Evolutionary conservation across 345 rosid species (phyloP).

Genomic region (Leavenworthia alabamica): DNA sequence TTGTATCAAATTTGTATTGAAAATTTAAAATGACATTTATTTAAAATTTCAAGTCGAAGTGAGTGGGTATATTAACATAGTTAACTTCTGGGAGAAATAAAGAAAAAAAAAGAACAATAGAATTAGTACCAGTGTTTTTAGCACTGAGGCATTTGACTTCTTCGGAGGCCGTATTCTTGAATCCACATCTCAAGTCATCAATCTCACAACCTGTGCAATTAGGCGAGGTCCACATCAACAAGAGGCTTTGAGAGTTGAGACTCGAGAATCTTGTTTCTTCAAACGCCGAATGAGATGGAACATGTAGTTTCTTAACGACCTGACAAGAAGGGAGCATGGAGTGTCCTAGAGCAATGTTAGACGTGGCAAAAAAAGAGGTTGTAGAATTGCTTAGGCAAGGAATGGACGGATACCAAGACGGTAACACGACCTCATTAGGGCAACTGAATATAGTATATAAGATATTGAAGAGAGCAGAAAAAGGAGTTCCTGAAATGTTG

Average conservation of each 20-base stretch:
- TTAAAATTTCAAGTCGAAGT: too few species aligned
- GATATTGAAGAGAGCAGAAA: constrained; percentile 20
- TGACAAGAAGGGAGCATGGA: constrained; percentile 37
- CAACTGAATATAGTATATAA: constrained; percentile 59
- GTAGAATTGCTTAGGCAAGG: constrained; percentile 56
- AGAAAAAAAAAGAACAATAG: too few species aligned
- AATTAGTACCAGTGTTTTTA: too few species aligned
- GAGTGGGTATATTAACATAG: too few species aligned
- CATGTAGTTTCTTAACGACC: constrained; percentile 12
- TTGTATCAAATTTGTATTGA: too few species aligned
- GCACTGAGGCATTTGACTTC: constrained; percentile 41
- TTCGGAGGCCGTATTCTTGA: constrained; percentile 26
- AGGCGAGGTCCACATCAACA: constrained; percentile 49
- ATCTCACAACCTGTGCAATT: constrained; percentile 50
- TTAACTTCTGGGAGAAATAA: too few species aligned
- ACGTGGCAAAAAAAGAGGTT: constrained; percentile 45
- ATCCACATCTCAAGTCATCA: constrained; percentile 49
- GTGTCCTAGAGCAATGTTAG: constrained; percentile 28
- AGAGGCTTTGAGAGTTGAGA: constrained; percentile 36
- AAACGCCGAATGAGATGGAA: constrained; percentile 42
- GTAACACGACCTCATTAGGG: constrained; percentile 33
- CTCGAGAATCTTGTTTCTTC: constrained; percentile 29
- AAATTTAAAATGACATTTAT: too few species aligned
- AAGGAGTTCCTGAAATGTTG: constrained; percentile 56
- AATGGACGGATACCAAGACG: constrained; percentile 31